These are phyloP conservation scores for Ambrosia trifida DNA, from an alignment of 129 eudicot species.

Conservation along the genomic window DNA sequence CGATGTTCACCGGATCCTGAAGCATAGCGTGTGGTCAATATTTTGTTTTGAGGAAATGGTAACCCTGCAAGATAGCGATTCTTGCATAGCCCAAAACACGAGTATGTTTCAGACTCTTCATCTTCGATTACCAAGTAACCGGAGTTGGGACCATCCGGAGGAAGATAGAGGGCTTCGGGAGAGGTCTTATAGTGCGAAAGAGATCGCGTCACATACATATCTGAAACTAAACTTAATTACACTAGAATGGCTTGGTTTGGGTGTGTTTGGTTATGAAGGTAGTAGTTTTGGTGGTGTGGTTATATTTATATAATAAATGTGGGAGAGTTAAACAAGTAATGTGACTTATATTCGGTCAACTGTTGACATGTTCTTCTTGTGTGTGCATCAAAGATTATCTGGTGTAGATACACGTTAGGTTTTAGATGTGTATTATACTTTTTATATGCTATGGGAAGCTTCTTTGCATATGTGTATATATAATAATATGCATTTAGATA, in stretches of 20 bases:
- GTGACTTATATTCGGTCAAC: not conserved
- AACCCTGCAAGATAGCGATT: conserved; percentile 31
- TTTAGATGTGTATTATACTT: not conserved
- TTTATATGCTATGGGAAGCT: conserved; percentile 7
- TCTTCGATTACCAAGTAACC: conserved; percentile 35
- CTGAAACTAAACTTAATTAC: not conserved
- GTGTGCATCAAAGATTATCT: conserved; percentile 4
- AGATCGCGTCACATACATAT: conserved; percentile 69
- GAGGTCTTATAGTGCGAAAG: conserved; percentile 46
- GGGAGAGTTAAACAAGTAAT: conserved; percentile 21
- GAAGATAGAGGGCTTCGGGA: conserved; percentile 43
- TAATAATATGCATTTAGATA: too few species aligned
- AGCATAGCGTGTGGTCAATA: conserved; percentile 39
- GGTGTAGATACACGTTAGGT: not conserved
- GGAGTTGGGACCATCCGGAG: conserved; percentile 68
- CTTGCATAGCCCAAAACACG: conserved; percentile 61
- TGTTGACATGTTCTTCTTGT: conserved; percentile 17
- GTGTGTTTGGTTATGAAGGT: not conserved
- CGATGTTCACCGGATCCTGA: not conserved
- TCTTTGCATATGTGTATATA: not conserved
- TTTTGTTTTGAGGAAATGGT: conserved; percentile 76
- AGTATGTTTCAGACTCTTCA: conserved; percentile 48
- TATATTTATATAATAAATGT: conserved; percentile 8
- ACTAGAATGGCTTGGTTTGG: not conserved
- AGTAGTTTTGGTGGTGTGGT: not conserved